Percentiles rank a stretch among this genome's conserved stretches.
Evolutionary conservation across 345 rosid genomes (phyloP).

Genomic region (Hibiscus syriacus): DNA sequence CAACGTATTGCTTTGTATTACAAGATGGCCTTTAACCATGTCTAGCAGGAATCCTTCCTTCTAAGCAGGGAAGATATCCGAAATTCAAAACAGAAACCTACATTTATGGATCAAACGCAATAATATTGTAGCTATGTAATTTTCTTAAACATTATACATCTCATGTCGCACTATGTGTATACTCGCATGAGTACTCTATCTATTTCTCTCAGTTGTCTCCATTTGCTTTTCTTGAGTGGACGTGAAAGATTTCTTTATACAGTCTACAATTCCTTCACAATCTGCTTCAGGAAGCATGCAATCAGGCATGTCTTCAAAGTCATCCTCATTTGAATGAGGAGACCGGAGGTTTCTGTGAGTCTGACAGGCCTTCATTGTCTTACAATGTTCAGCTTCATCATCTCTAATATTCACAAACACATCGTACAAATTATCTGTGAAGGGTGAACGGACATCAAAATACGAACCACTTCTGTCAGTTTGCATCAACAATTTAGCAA

Average conservation of each 20-base stretch:
- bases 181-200: too few species aligned
- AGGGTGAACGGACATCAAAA: conserved; percentile 12
- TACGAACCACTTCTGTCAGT: background rate
- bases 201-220: background rate
- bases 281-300: conserved; percentile 44
- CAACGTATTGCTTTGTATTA: too few species aligned
- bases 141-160: background rate
- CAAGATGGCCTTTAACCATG: too few species aligned
- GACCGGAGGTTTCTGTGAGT: conserved; percentile 77
- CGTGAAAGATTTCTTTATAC: conserved; percentile 59
- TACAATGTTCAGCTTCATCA: conserved; percentile 94
- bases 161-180: background rate
- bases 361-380: conserved; percentile 94
- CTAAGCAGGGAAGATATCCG: background rate
- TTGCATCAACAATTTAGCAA: background rate
- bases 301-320: conserved; percentile 29
- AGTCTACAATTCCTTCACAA: conserved; percentile 85
- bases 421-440: conserved; percentile 77
- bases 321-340: conserved; percentile 49
- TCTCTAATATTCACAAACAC: conserved; percentile 90
- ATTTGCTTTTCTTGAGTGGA: conserved; percentile 11
- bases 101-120: background rate
- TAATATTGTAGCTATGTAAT: background rate
- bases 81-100: background rate
- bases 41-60: too few species aligned